Percentiles rank a stretch among this genome's conserved stretches.
Conservation (phyloP, 2,329 filamentous ascomycete genomes). For the Purpureocillium lavendulum region DNA sequence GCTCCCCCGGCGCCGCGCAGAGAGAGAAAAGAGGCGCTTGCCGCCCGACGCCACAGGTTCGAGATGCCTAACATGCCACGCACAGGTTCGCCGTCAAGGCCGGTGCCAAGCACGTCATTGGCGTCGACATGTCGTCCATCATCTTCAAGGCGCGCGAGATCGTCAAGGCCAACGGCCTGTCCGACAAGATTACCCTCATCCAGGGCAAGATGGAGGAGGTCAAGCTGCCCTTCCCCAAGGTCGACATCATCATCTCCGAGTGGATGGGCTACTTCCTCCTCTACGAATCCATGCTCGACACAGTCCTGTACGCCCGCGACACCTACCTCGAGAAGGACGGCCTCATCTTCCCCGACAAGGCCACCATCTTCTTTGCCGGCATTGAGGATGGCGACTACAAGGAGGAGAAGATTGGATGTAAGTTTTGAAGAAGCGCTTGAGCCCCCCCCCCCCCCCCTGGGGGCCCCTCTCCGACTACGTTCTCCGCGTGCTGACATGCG, state of each 20-base stretch:
- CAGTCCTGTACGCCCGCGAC: slow-evolving; percentile 92
- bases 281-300: slow-evolving; percentile 99
- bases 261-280: slow-evolving; percentile 99
- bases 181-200: slow-evolving; percentile 91
- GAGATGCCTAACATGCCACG: slow-evolving; percentile 1
- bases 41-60: background rate
- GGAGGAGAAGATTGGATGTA: slow-evolving; percentile 99
- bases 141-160: slow-evolving; percentile 98
- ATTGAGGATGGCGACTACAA: slow-evolving; percentile 99
- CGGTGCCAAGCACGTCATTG: slow-evolving; percentile 96
- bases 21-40: too few species aligned
- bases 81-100: slow-evolving; percentile 90
- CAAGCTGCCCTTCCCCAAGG: slow-evolving; percentile 82
- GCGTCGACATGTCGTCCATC: slow-evolving; percentile 99
- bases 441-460: too few species aligned
- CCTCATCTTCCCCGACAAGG: slow-evolving; percentile 97
- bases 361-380: slow-evolving; percentile 90
- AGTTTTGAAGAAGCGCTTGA: slow-evolving; percentile 30
- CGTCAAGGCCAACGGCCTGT: slow-evolving; percentile 82
- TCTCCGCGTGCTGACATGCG: background rate
- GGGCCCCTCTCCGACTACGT: too few species aligned
- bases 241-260: slow-evolving; percentile 99
- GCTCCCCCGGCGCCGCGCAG: slow-evolving; percentile 4
- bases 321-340: slow-evolving; percentile 79
- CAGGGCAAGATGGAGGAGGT: slow-evolving; percentile 99